Conservation (phyloP, 768 basidiomycete genomes). For the Naganishia antarctica region DNA sequence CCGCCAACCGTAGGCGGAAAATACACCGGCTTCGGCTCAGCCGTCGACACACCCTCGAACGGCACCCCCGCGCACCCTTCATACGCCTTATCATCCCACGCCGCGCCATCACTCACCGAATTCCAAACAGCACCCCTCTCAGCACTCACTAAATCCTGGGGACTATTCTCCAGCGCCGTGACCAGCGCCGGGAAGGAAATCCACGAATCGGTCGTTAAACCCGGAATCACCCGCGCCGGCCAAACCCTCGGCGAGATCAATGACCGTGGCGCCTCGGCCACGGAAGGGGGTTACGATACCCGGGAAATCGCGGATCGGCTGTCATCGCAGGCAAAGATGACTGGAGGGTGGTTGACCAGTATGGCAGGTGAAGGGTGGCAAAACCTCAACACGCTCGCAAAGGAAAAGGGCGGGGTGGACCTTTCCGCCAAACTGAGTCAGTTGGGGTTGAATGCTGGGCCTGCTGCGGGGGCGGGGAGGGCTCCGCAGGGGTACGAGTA, state of each 20-base stretch:
- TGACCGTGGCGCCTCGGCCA: not conserved
- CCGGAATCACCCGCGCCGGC: constrained; percentile 70
- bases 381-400: constrained; percentile 41
- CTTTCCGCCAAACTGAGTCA: constrained; percentile 17
- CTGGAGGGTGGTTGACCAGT: constrained; percentile 37
- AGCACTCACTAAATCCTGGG: constrained; percentile 91
- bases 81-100: constrained; percentile 67
- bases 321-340: constrained; percentile 29
- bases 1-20: too few relatives aligned
- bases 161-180: constrained; percentile 81
- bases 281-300: constrained; percentile 28
- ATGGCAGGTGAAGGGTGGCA: constrained; percentile 44
- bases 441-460: constrained; percentile 2
- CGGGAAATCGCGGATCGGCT: constrained; percentile 33
- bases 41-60: constrained; percentile 55
- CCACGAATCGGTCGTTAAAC: constrained; percentile 82
- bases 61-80: constrained; percentile 60
- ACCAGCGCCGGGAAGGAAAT: constrained; percentile 72
- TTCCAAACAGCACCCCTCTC: constrained; percentile 79
- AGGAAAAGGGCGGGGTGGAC: constrained; percentile 56
- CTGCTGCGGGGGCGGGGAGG: not conserved
- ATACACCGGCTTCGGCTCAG: constrained; percentile 87
- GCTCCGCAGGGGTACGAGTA: constrained; percentile 52
- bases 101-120: constrained; percentile 71
- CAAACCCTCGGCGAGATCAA: constrained; percentile 30